Evolutionary conservation across 1,139 yeast genomes (phyloP).

Genomic region (Pichia sp.): DNA sequence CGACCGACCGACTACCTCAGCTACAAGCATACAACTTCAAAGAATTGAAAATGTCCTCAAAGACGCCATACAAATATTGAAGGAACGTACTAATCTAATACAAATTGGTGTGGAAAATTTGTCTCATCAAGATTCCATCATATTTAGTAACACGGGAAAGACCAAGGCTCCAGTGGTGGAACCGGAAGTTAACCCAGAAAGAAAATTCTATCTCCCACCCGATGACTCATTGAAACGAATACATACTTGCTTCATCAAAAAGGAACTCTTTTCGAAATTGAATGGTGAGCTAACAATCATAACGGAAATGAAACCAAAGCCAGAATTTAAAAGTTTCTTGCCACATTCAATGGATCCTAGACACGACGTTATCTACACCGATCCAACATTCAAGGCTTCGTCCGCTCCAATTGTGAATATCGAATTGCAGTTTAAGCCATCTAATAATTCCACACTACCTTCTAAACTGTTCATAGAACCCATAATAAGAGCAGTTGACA

Average conservation of each 20-base stretch:
- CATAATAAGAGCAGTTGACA: neutral
- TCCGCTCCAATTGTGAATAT: slow-evolving; percentile 3
- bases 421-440: neutral
- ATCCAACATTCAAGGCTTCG: neutral
- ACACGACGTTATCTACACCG: neutral
- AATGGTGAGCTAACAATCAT: slow-evolving; percentile 15
- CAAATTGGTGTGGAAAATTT: slow-evolving; percentile 16
- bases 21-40: slow-evolving; percentile 18
- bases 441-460: neutral
- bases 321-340: slow-evolving; percentile 12
- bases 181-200: too few species aligned
- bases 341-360: slow-evolving; percentile 14
- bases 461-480: neutral
- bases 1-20: slow-evolving; percentile 3
- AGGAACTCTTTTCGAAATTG: slow-evolving; percentile 16
- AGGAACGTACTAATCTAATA: too few species aligned
- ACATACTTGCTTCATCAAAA: too few species aligned
- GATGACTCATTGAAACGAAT: too few species aligned
- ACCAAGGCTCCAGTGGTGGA: neutral
- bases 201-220: too few species aligned
- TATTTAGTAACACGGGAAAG: slow-evolving; percentile 16
- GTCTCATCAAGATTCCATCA: slow-evolving; percentile 22
- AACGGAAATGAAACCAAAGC: slow-evolving; percentile 4
- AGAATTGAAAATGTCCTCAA: slow-evolving; percentile 17
- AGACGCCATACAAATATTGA: slow-evolving; percentile 16